Percentiles rank a stretch among this genome's conserved stretches.
phyloP scores from a whole-genome alignment of 257 asterid genomes.

The Solanum bulbocastanum region DNA sequence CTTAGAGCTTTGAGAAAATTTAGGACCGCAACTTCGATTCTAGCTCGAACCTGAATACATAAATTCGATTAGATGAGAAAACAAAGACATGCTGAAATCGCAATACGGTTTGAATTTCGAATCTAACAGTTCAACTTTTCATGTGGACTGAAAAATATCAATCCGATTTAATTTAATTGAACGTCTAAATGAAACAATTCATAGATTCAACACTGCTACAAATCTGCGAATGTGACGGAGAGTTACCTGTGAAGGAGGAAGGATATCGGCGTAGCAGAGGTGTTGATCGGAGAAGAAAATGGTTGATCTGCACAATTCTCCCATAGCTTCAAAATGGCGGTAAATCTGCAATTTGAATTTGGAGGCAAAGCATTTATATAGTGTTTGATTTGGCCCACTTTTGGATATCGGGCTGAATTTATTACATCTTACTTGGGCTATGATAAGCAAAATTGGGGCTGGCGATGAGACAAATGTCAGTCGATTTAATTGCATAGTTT shows the following conservation, averaged over 20 bases:
- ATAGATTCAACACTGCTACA: background rate
- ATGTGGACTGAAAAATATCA: background rate
- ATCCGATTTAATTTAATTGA: background rate
- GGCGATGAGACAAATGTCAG: background rate
- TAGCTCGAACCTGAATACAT: constrained; percentile 60
- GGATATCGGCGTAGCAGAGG: constrained; percentile 71
- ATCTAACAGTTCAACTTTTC: background rate
- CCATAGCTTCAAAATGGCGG: constrained; percentile 26
- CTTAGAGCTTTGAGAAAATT: constrained; percentile 60
- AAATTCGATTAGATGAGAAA: background rate
- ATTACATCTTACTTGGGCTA: background rate
- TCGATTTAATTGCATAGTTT: background rate
- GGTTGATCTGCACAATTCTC: constrained; percentile 56
- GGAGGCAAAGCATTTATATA: background rate
- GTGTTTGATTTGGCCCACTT: background rate
- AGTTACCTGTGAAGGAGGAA: constrained; percentile 53
- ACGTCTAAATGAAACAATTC: background rate
- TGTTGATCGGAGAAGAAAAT: constrained; percentile 74
- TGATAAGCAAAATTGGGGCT: background rate
- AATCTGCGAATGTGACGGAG: background rate
- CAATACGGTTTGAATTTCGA: background rate
- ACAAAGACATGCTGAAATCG: background rate
- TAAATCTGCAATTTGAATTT: background rate
- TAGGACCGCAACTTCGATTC: constrained; percentile 80
- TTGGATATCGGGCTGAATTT: background rate